Base-by-base conservation (phyloP, 1,284 basidiomycete species). In the Leccinum fuscescens region DNA sequence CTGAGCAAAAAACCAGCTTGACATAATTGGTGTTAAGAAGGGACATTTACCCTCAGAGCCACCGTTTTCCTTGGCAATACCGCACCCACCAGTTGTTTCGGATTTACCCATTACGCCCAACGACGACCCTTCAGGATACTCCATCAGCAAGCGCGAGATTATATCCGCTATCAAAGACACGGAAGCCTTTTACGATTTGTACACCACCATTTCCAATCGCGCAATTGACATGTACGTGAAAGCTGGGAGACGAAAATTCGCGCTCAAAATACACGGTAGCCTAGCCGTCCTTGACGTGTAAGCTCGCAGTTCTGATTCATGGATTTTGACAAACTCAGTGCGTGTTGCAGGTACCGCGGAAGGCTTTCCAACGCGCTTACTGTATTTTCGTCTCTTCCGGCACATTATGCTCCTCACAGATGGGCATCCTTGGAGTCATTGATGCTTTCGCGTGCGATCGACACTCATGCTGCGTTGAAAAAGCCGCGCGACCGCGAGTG, bases 241-340 rank as follows among this genome's bases (percentile, higher is more conserved):
- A 61, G 88, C 90, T 14, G 89, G 89, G 4, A 85, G 94, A 54
- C 82, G 88, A 54, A 91, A 96, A 68, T 93, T 92, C 67, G 91
- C 92, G 1, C 76, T 96, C 48, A 90, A 90, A 67, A 77, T 97
- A 51, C 92, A 94, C 67, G 90, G 89, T 2, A 87, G 84, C 67
- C 79, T 98, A 3, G 95, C 94, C 0, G 90, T 90, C 7, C 82
- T 98, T 20, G 92, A 97, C 66, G 74, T 90, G 93, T 95, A 77
- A 67, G 90, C 78, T 20, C 12, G 6, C 1, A 51, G 15, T 56
- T 61, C 46, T 48, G 29, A 52, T 37, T 14, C 48, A 56, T 62
- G 56, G 15, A 55, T 65, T 63, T 6, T 57, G 22, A 57, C 48
- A 61, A 54, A 61, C 56, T 64, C 24, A 70, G 44, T 51, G 60